A percentile compares a stretch with the other conserved stretches of the same genome.
phyloP scores from a whole-genome alignment of 441 rosid species.

The Theobroma grandiflorum region DNA sequence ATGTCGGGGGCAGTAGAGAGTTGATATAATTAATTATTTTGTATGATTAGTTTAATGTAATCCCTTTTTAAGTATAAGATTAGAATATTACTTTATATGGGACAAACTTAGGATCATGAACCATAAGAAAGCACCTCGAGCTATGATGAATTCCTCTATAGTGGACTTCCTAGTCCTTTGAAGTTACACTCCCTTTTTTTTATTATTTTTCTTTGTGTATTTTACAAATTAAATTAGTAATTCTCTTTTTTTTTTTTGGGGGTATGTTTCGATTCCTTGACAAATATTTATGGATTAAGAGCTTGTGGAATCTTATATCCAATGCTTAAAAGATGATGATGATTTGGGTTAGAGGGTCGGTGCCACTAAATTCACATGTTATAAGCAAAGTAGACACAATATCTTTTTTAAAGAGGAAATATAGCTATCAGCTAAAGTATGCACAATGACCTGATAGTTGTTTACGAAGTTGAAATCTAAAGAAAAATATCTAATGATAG shows the following conservation, averaged over 20 bases:
- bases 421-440: not conserved
- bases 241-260: too few relatives aligned
- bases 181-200: not conserved
- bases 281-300: not conserved
- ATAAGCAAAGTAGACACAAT: not conserved
- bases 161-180: not conserved
- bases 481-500: not conserved
- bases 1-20: not conserved
- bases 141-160: not conserved
- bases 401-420: not conserved
- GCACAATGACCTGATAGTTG: not conserved
- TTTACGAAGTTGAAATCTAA: not conserved
- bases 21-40: not conserved
- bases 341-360: not conserved
- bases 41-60: slow-evolving; percentile 9
- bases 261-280: too few relatives aligned
- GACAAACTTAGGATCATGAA: not conserved
- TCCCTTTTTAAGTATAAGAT: not conserved
- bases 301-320: not conserved
- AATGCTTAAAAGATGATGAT: not conserved
- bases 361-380: not conserved
- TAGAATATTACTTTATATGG: not conserved
- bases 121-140: not conserved
- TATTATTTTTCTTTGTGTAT: too few relatives aligned
- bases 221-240: too few relatives aligned